A percentile compares a stretch with the other conserved stretches of the same genome.
phyloP scores from a whole-genome alignment of 2,329 filamentous ascomycete genomes.

The Aureobasidium sp. region DNA sequence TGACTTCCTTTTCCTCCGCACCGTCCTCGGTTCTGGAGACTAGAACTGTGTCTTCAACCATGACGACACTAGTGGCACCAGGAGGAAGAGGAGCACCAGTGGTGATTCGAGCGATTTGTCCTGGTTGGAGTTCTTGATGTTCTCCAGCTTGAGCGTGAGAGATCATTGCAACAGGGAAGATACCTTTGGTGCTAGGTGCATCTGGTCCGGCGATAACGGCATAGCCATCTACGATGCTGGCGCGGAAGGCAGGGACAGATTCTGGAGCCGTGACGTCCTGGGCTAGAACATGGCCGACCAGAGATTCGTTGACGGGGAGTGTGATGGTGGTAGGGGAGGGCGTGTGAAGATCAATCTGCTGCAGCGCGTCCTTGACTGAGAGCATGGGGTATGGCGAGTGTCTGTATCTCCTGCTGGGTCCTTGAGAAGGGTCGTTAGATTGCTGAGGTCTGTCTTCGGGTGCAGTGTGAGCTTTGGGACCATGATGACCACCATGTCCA shows the following conservation, averaged over 20 bases:
- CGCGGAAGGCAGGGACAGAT: constrained; percentile 83
- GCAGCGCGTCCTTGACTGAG: constrained; percentile 70
- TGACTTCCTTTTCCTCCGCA: constrained; percentile 76
- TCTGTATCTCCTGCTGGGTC: constrained; percentile 61
- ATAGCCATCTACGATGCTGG: constrained; percentile 96
- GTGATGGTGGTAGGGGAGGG: constrained; percentile 52
- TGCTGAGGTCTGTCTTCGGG: constrained; percentile 46
- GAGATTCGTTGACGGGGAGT: constrained; percentile 50
- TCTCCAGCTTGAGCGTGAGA: constrained; percentile 75
- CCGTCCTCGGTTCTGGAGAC: constrained; percentile 68
- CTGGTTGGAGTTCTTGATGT: constrained; percentile 54
- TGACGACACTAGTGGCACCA: constrained; percentile 84
- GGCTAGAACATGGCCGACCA: constrained; percentile 73
- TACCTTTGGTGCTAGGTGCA: constrained; percentile 57
- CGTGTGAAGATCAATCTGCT: constrained; percentile 62
- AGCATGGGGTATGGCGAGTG: constrained; percentile 91
- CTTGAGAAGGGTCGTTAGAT: constrained; percentile 52
- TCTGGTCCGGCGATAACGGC: constrained; percentile 59
- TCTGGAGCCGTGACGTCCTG: constrained; percentile 73
- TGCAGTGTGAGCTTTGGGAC: constrained; percentile 60
- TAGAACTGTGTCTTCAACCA: constrained; percentile 89
- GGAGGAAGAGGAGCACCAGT: constrained; percentile 86
- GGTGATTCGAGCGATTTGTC: constrained; percentile 81
- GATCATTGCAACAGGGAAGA: constrained; percentile 77
- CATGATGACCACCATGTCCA: constrained; percentile 46